phyloP scores from a whole-genome alignment of 176 grass and related monocot genomes.

The Miscanthus lutarioriparius region DNA sequence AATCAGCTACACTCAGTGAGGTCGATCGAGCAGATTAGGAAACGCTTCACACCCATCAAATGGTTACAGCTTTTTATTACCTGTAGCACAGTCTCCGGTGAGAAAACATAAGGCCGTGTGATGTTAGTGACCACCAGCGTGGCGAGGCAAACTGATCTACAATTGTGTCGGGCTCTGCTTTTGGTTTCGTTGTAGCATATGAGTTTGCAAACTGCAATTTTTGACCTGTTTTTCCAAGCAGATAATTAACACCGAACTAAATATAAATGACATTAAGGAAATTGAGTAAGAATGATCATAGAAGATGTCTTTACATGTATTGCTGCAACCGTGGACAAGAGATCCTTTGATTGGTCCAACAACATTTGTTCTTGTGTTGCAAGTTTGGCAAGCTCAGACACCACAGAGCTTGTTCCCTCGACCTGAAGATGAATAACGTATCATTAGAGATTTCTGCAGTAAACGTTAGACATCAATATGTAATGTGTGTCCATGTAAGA shows the following conservation, averaged over 20 bases:
- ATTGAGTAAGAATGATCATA: neutral
- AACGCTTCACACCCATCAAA: conserved; percentile 55
- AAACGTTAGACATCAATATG: neutral
- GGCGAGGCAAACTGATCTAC: conserved; percentile 49
- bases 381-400: conserved; percentile 71
- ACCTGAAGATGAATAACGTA: conserved; percentile 52
- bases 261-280: neutral
- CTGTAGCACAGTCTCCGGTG: conserved; percentile 58
- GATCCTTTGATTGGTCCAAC: conserved; percentile 72
- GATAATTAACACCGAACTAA: conserved; percentile 8
- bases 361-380: conserved; percentile 72
- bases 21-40: conserved; percentile 46
- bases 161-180: conserved; percentile 37
- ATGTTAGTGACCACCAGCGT: conserved; percentile 65
- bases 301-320: conserved; percentile 67
- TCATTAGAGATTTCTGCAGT: neutral
- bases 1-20: conserved; percentile 58
- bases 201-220: conserved; percentile 83
- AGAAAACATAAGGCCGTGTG: conserved; percentile 65
- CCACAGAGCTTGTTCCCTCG: conserved; percentile 57
- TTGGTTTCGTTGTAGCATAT: conserved; percentile 77
- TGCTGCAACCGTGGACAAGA: conserved; percentile 70
- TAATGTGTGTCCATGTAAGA: neutral
- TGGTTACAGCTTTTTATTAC: conserved; percentile 64
- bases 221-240: conserved; percentile 67